Percentiles rank a stretch among this genome's conserved stretches.
phyloP scores from a whole-genome alignment of 2,329 filamentous ascomycete genomes.

The Calonectria multiphialidica region DNA sequence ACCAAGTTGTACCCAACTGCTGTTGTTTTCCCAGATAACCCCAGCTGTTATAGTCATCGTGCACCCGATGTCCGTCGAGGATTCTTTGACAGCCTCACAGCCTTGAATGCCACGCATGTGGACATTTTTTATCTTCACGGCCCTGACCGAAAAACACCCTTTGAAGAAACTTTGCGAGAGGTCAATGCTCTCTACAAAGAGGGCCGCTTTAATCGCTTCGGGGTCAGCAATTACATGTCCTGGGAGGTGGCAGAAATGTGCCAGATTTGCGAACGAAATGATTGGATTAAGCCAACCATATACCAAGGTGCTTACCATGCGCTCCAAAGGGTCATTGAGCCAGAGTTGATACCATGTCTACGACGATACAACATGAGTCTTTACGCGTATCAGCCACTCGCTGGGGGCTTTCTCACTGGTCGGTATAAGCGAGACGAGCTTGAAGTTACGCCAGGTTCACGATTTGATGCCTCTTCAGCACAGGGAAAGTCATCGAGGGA shows the following conservation, averaged over 20 bases:
- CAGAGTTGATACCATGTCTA: constrained; percentile 73
- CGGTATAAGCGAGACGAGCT: constrained; percentile 56
- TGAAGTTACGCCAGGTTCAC: constrained; percentile 38
- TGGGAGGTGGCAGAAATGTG: constrained; percentile 83
- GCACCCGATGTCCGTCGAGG: constrained; percentile 7
- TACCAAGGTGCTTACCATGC: constrained; percentile 78
- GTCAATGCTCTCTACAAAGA: constrained; percentile 77
- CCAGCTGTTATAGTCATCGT: neutral
- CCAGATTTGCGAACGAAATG: constrained; percentile 74
- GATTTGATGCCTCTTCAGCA: constrained; percentile 33
- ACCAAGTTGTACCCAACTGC: constrained; percentile 64
- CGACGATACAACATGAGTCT: constrained; percentile 76
- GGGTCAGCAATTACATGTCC: constrained; percentile 79
- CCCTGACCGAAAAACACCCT: constrained; percentile 69
- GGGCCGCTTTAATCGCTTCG: constrained; percentile 79
- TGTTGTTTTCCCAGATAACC: neutral
- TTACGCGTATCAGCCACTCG: constrained; percentile 79
- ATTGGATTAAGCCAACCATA: constrained; percentile 80
- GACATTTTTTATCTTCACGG: constrained; percentile 57
- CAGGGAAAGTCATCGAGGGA: neutral
- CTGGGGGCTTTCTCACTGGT: constrained; percentile 77
- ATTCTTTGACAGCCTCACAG: constrained; percentile 8
- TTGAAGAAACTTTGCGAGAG: constrained; percentile 76
- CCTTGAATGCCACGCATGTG: constrained; percentile 11
- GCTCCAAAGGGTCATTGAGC: constrained; percentile 67